A percentile compares a stretch with the other conserved stretches of the same genome.
These are phyloP conservation scores for Gossypium trilobum DNA, from an alignment of 441 rosid genomes.

Conservation along the genomic window DNA sequence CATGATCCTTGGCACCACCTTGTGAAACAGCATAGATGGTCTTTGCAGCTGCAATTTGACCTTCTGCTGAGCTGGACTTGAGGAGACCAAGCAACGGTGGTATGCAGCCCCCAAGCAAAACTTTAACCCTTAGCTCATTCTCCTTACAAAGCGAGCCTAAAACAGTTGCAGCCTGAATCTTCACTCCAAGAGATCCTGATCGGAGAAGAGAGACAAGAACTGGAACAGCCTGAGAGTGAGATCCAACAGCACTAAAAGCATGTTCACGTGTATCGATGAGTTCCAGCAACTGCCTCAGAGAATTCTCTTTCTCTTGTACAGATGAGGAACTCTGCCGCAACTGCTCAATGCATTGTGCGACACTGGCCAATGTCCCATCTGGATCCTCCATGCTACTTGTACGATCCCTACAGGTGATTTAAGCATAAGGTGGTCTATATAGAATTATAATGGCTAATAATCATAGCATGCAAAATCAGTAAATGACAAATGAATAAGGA, in stretches of 20 bases:
- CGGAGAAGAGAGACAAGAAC: slow-evolving; percentile 99
- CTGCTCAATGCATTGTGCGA: slow-evolving; percentile 99
- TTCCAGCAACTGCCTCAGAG: slow-evolving; percentile 83
- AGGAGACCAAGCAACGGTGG: slow-evolving; percentile 99
- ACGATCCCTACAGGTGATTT: slow-evolving; percentile 68
- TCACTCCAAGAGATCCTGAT: slow-evolving; percentile 87
- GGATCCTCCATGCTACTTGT: slow-evolving; percentile 97
- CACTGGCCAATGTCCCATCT: slow-evolving; percentile 97
- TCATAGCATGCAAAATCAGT: not conserved
- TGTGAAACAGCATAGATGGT: slow-evolving; percentile 94
- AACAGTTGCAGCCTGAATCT: slow-evolving; percentile 94
- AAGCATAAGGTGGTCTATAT: slow-evolving; percentile 16
- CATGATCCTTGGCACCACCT: slow-evolving; percentile 92
- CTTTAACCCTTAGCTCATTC: slow-evolving; percentile 96
- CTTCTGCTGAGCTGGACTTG: slow-evolving; percentile 88
- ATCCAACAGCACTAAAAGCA: slow-evolving; percentile 98
- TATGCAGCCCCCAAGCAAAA: slow-evolving; percentile 98
- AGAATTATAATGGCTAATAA: slow-evolving; percentile 11
- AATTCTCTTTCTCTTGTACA: slow-evolving; percentile 84
- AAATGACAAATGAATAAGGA: not conserved
- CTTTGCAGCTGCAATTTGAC: slow-evolving; percentile 97
- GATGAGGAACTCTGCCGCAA: slow-evolving; percentile 84
- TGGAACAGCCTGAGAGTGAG: slow-evolving; percentile 99
- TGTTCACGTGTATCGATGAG: slow-evolving; percentile 91
- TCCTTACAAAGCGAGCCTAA: slow-evolving; percentile 97